These are phyloP conservation scores for Trametes coccinea DNA, from an alignment of 768 basidiomycete genomes.

Conservation along the genomic window DNA sequence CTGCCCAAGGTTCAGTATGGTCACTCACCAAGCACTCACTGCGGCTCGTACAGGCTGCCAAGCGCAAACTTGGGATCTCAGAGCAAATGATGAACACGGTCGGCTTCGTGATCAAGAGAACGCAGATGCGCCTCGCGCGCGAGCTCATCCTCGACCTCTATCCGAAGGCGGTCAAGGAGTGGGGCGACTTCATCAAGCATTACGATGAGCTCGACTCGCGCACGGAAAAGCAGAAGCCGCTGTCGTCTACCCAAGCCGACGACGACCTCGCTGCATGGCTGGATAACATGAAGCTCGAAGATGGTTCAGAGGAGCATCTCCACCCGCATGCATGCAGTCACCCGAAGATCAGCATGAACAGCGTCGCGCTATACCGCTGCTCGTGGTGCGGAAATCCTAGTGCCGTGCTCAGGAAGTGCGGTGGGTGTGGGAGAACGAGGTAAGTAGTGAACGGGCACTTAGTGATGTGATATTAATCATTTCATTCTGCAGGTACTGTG, in stretches of 20 bases:
- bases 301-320: constrained; percentile 31
- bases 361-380: constrained; percentile 57
- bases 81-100: constrained; percentile 54
- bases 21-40: constrained; percentile 1
- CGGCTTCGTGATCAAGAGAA: constrained; percentile 48
- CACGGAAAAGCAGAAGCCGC: constrained; percentile 31
- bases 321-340: constrained; percentile 37
- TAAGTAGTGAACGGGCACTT: constrained; percentile 16
- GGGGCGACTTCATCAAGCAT: constrained; percentile 44
- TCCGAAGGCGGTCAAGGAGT: constrained; percentile 45
- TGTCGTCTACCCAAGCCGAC: constrained; percentile 44
- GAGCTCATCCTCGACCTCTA: constrained; percentile 52
- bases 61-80: constrained; percentile 47
- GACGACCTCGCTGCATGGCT: constrained; percentile 63
- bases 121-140: constrained; percentile 53
- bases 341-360: constrained; percentile 49
- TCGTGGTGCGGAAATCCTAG: constrained; percentile 68
- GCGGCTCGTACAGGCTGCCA: constrained; percentile 30
- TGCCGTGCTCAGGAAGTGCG: constrained; percentile 54
- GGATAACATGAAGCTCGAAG: constrained; percentile 45
- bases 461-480: not conserved
- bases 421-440: constrained; percentile 45
- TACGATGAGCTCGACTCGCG: constrained; percentile 34
- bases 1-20: not conserved
- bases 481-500: constrained; percentile 42